Evolutionary conservation across 495 filamentous ascomycete species (phyloP), one percentile per base, ranked within the genome.

Genomic region (Thozetella sp.): DNA sequence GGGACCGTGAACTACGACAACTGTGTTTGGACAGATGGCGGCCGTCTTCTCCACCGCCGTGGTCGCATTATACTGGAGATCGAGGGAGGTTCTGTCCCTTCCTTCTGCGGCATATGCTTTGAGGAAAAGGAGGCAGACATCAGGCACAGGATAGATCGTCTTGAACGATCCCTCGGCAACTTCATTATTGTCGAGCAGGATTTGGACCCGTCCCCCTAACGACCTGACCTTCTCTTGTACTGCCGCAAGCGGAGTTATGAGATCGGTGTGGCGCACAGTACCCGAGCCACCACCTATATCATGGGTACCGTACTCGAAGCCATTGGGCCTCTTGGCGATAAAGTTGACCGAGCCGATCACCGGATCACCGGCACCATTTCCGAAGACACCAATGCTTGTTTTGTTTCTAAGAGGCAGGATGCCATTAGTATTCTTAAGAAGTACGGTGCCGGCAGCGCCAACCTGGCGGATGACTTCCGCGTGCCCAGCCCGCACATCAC

Each of bases 1-100:
- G 9, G 93, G 86, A n/a, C 92, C 84, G 70, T 99, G 95, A 17
- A 97, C 78, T 6, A 99, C 85, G 1, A 99, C 92, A 19, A 99
- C 83, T 13, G 89, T 90, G 57, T 83, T 86, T 34, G 88, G 86
- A 59, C 80, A 82, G 46, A 67, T 84, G 74, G 59, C 76, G 56
- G 64, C 87, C 73, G 77, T 95, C 86, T 66, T 84, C 75, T 56
- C 79, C 25, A 96, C 85, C 12, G 96, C 81, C n/a, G 22, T 83
- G 71, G 64, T 93, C 90, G 19, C 93, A 91, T 82, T 83, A 64
- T 92, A 88, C 75, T 93, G 90, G 1, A 88, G 77, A 63, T 88
- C 83, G 0, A 97, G 82, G 64, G 88, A 70, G 62, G 79, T 83
- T 22, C 86, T 74, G 63, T 91, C 88, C 22, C 87, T 87, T 0